Conservation (phyloP, 768 basidiomycete species). For the Trametes cingulata region DNA sequence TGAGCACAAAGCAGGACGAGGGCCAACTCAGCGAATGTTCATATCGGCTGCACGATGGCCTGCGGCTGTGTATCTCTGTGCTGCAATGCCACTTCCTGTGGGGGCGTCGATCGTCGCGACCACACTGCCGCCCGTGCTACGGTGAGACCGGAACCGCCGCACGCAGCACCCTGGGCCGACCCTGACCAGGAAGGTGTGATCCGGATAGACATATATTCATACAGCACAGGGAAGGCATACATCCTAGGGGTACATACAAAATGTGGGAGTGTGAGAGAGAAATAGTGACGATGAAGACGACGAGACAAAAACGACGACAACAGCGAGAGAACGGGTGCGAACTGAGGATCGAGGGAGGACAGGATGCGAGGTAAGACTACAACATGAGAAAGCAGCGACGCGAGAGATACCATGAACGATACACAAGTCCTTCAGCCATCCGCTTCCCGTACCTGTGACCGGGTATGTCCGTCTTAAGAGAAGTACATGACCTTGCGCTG, state of each 20-base stretch:
- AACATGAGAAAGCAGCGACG: neutral
- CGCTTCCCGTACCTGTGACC: neutral
- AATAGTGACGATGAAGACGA: neutral
- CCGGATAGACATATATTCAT: slow-evolving; percentile 1
- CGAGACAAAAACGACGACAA: neutral
- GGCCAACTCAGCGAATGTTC: slow-evolving; percentile 10
- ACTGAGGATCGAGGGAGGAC: neutral
- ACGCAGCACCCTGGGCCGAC: neutral
- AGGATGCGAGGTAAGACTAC: neutral
- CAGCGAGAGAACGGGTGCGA: neutral
- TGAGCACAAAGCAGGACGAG: slow-evolving; percentile 2
- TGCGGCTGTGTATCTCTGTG: neutral
- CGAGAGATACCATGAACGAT: neutral
- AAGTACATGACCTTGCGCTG: slow-evolving; percentile 44
- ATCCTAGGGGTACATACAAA: slow-evolving; percentile 1
- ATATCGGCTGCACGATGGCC: slow-evolving; percentile 5
- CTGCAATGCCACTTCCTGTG: neutral
- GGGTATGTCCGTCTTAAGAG: slow-evolving; percentile 26
- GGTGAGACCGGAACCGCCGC: neutral
- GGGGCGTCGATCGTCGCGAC: slow-evolving; percentile 1
- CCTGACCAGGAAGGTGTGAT: neutral
- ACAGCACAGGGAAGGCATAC: neutral
- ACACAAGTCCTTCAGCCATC: neutral
- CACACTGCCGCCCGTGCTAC: neutral
- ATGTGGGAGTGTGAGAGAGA: neutral